phyloP scores from a whole-genome alignment of 805 yeast genomes.

The Sugiyamaella chiloensis region DNA sequence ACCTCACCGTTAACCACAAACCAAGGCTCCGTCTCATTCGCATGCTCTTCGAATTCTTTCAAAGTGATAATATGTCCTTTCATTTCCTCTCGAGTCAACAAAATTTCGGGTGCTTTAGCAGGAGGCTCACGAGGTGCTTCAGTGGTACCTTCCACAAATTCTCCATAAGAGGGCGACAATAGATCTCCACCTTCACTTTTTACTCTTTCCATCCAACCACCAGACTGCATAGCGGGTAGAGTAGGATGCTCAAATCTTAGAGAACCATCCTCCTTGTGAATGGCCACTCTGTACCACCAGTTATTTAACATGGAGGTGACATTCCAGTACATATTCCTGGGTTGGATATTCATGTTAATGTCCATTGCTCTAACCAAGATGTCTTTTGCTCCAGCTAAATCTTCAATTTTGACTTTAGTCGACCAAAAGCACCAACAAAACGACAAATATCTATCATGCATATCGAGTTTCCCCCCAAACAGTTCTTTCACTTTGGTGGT shows the following conservation, averaged over 20 bases:
- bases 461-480: constrained; percentile 7
- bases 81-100: constrained; percentile 5
- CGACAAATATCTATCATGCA: constrained; percentile 3
- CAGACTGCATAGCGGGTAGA: constrained; percentile 2
- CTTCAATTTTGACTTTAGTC: neutral
- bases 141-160: neutral
- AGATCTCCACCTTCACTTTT: constrained; percentile 9
- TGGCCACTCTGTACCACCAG: constrained; percentile 10
- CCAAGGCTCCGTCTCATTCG: constrained; percentile 8
- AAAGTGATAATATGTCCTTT: constrained; percentile 2
- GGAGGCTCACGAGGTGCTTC: neutral
- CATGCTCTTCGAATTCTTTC: constrained; percentile 7
- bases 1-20: constrained; percentile 10
- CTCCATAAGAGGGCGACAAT: constrained; percentile 5
- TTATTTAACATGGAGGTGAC: constrained; percentile 11
- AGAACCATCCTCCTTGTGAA: neutral
- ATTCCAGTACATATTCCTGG: constrained; percentile 11
- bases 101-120: constrained; percentile 1
- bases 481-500: constrained; percentile 1
- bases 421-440: constrained; percentile 9
- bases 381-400: neutral
- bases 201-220: constrained; percentile 10
- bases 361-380: constrained; percentile 12
- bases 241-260: constrained; percentile 7
- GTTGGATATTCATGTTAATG: constrained; percentile 10